Percentiles rank a stretch among this genome's conserved stretches.
Conservation (phyloP, 768 basidiomycete genomes). For the Gymnopilus dilepis region DNA sequence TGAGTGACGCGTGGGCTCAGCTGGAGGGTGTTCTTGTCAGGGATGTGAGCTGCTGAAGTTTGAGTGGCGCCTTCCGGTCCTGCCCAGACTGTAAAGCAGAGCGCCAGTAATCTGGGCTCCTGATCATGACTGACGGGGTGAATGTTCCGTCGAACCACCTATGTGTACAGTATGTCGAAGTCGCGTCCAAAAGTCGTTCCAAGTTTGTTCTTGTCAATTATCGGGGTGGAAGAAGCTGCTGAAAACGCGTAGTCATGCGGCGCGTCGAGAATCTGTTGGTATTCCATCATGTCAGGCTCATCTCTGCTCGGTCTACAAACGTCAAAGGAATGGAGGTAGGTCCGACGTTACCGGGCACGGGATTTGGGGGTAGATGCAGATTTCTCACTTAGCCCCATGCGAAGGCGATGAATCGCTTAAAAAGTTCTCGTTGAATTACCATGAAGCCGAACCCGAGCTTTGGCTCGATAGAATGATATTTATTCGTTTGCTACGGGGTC, state of each 20-base stretch:
- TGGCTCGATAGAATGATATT: neutral
- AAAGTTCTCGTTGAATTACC: neutral
- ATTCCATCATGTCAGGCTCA: slow-evolving; percentile 14
- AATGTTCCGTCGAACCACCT: slow-evolving; percentile 8
- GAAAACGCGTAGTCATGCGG: slow-evolving; percentile 5
- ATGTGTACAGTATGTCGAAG: too few relatives aligned
- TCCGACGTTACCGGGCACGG: slow-evolving; percentile 21
- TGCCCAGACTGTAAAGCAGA: neutral
- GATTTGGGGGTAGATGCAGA: slow-evolving; percentile 1
- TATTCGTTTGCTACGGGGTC: neutral
- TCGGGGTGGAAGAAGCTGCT: slow-evolving; percentile 2
- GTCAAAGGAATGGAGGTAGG: slow-evolving; percentile 10
- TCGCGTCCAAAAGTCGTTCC: slow-evolving; percentile 8
- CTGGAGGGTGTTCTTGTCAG: neutral
- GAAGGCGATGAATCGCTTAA: slow-evolving; percentile 1
- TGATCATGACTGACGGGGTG: slow-evolving; percentile 1
- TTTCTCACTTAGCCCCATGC: slow-evolving; percentile 6
- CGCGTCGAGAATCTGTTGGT: slow-evolving; percentile 13
- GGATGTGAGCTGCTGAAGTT: neutral
- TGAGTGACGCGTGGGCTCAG: neutral
- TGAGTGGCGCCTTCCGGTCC: neutral
- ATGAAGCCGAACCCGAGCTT: slow-evolving; percentile 3
- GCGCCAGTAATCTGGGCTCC: neutral
- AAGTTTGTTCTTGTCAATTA: slow-evolving; percentile 2
- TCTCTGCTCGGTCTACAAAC: slow-evolving; percentile 11